Base-by-base conservation (phyloP, 2,329 filamentous ascomycete species). In the Fonsecaea nubica region DNA sequence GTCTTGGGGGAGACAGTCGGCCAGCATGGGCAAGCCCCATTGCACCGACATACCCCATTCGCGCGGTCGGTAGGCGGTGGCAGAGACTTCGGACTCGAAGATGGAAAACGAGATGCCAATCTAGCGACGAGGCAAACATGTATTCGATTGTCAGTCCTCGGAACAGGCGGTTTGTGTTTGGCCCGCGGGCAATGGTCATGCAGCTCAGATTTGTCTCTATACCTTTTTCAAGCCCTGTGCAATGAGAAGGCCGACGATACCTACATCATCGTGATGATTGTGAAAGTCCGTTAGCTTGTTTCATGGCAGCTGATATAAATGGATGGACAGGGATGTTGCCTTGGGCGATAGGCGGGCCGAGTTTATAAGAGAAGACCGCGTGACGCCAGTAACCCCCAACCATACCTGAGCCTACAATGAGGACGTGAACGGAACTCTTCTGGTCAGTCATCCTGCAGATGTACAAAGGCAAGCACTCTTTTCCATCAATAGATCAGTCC, bases 1-100 rank as follows among this genome's bases (percentile, higher is more conserved):
- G 4, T 73, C 67, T 21, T 67, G 65, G 9, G 72, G 68, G 1
- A 77, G 62, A 32, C 75, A 65, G 3, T 65, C 55, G 50, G 71
- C 65, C 25, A 76, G 66, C 10, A 68, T 60, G 8, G 69, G 58
- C 2, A 72, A 65, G n/a, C 74, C 73, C 75, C 75, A 77, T 63
- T 77, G 75, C 25, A 76, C 69, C 18, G 74, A 75, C 74, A 77
- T 77, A 53, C 74, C 76, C 75, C 75, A 77, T 71, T 77, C 75
- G 38, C 73, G 69, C 10, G 70, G 65, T 54, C 74, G 72, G 36
- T 69, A 70, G 21, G 60, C 53, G 48, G 57, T 71, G 57, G 48
- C 67, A 42, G 54, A 75, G 32, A 25, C 40, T 54, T 64, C 71
- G 21, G 60, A 72, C 58, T 77, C 75, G 30, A 72, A 73, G 45